Conservation (phyloP, 495 filamentous ascomycete species). For the Elasticomyces elasticus region DNA sequence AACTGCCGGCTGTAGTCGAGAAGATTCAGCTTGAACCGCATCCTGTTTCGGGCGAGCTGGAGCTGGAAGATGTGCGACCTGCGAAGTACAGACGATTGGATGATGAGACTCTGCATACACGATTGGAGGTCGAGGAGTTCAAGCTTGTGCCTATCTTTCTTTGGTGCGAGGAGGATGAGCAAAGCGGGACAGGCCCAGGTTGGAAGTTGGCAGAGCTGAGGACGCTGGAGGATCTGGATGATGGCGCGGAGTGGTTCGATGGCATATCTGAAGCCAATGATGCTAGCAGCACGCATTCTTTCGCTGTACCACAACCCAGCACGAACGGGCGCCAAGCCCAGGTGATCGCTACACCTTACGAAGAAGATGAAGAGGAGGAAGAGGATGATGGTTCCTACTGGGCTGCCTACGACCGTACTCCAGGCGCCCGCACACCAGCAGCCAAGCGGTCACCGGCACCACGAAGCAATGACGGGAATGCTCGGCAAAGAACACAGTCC, state of each 20-base stretch:
- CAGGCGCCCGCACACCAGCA: slow-evolving; percentile 58
- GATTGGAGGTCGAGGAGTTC: slow-evolving; percentile 41
- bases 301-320: slow-evolving; percentile 19
- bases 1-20: slow-evolving; percentile 54
- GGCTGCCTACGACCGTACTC: slow-evolving; percentile 85
- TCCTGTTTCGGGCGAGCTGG: slow-evolving; percentile 85
- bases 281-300: slow-evolving; percentile 30
- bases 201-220: slow-evolving; percentile 81
- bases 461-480: slow-evolving; percentile 26
- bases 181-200: slow-evolving; percentile 51
- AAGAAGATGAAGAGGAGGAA: slow-evolving; percentile 50
- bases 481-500: slow-evolving; percentile 35
- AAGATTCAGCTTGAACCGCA: slow-evolving; percentile 71
- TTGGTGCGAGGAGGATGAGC: slow-evolving; percentile 59
- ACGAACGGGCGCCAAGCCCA: slow-evolving; percentile 8
- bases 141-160: slow-evolving; percentile 45
- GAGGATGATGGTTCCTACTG: slow-evolving; percentile 88
- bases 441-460: slow-evolving; percentile 39
- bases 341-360: slow-evolving; percentile 6
- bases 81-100: slow-evolving; percentile 65
- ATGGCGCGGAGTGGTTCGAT: slow-evolving; percentile 38
- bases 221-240: slow-evolving; percentile 42
- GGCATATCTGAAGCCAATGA: slow-evolving; percentile 47
- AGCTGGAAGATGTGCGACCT: slow-evolving; percentile 55
- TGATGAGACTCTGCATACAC: slow-evolving; percentile 72